Evolutionary conservation across 2,329 filamentous ascomycete species (phyloP), one percentile per base, ranked within the genome.

Genomic region (Domatiomyces globalis): DNA sequence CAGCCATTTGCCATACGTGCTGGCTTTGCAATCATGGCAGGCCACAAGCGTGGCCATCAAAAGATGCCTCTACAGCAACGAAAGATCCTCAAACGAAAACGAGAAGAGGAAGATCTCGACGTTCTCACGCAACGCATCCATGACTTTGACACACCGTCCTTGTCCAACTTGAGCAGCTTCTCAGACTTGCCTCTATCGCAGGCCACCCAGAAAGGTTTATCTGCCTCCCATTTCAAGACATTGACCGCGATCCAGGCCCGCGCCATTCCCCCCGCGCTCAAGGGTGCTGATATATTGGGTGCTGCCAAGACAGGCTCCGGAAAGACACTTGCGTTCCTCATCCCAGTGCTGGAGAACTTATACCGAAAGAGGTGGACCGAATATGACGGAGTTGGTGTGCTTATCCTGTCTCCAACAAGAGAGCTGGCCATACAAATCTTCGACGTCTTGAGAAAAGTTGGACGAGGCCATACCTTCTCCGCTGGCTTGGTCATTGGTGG

Each of bases 391-490:
- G 74, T 98, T 27, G 90, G 90, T 7, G 92, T 92, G 4, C 77
- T 98, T 57, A 87, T 98, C 58, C 83, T 98, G 50, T 90, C 89
- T 0, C 92, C 92, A 0, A 98, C 92, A 6, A 83, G 92, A 63
- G 92, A 98, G 70, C 75, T 98, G 51, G 90, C 92, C 0, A 92
- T 94, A 42, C 92, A 98, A 68, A 98, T 95, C 55, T 98, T 96
- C 64, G 85, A 95, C 52, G 90, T 96, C 0, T 70, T 98, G 61
- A 78, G 87, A 55, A 95, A 94, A 67, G 80, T 98, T 52, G 92
- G 92, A 45, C 79, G 86, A 51, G 81, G 90, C 52, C 90, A 98
- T 67, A 76, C 80, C 54, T 95, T 96, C 66, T 94, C 90, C 0
- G 92, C 92, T 0, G 92, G 92, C 0, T 69, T 96, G 61, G 80